Percentiles rank a stretch among this genome's conserved stretches.
Conservation (phyloP, 805 yeast species). For the Tetrapisispora fleetii region DNA sequence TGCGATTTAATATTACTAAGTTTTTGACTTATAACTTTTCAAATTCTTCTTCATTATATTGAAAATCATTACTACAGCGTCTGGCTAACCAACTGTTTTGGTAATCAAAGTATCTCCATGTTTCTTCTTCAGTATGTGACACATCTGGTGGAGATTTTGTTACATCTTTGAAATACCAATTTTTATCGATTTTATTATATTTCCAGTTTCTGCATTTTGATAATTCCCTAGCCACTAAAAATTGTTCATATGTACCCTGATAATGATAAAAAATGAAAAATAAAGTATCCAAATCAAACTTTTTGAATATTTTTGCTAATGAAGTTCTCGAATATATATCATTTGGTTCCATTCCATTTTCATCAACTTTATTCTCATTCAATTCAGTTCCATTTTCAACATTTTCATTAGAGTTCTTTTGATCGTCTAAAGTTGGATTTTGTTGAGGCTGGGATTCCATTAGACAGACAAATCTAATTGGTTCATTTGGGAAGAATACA, state of each 20-base stretch:
- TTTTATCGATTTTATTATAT: conserved; percentile 32
- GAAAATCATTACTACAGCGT: conserved; percentile 31
- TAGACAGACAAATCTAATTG: conserved; percentile 26
- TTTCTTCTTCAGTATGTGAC: conserved; percentile 39
- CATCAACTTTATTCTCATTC: conserved; percentile 4
- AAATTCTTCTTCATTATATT: conserved; percentile 40
- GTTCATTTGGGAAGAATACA: conserved; percentile 64
- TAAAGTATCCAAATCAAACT: conserved; percentile 76
- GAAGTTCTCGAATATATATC: conserved; percentile 29
- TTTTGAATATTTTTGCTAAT: conserved; percentile 53
- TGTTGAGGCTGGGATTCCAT: conserved; percentile 7
- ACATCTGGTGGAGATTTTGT: conserved; percentile 76
- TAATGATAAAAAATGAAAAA: conserved; percentile 85
- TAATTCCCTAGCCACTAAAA: conserved; percentile 73
- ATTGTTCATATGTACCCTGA: conserved; percentile 62
- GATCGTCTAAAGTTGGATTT: conserved; percentile 7
- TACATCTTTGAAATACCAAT: conserved; percentile 49
- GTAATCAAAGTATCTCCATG: conserved; percentile 79
- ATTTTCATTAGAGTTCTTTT: conserved; percentile 1
- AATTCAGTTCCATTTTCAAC: conserved; percentile 1
- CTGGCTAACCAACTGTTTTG: conserved; percentile 60
- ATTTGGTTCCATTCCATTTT: conserved; percentile 6
- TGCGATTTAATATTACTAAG: not conserved
- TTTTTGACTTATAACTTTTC: conserved; percentile 23
- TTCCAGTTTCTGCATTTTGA: conserved; percentile 70